Evolutionary conservation across 1,139 yeast genomes (phyloP), one percentile per base, ranked within the genome.

Genomic region (Yamadazyma mexicana): DNA sequence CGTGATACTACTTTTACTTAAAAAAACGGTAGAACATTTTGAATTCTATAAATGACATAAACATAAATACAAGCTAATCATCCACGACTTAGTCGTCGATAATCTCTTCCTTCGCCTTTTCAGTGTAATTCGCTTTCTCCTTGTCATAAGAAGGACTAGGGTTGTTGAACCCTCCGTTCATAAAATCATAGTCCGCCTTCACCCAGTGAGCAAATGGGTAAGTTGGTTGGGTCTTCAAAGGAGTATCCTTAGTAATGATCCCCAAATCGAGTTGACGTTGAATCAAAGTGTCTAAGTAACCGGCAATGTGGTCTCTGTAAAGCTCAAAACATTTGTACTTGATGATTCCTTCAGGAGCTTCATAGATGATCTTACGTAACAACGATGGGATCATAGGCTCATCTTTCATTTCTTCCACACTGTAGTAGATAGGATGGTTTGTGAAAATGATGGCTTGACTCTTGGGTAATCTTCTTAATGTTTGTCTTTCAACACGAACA

Each of bases 321-420:
- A 69, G 52, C 37, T 66, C 77, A 49, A 82, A 82, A 45, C 73
- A 73, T 55, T 83, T 83, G 60, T 83, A 83, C 55, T 79, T 75
- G 52, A 79, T 60, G 43, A 83, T 83, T 38, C 73, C 75, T 46
- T 77, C 80, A 4, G 88, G 88, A 0, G 80, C 88, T 55, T 83
- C 87, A 46, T 64, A 76, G 27, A 83, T 61, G 39, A 82, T 79
- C 53, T 81, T 81, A 50, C 75, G 73, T 38, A 83, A 56, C 39
- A 83, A 65, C 1, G 86, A 77, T n/a, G 89, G 89, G 25, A 83
- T 69, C 61, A 79, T 58, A 7, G 89, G 88, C 54, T 83, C 91
- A 55, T 83, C 87, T 54, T 81, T 82, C 88, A 83, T 82, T 53
- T 83, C 89, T 18, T 81, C 88, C 41, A 83, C 68, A 2, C 81